phyloP scores from a whole-genome alignment of 2,329 filamentous ascomycete genomes.

The Paraphaeosphaeria sporulosa region DNA sequence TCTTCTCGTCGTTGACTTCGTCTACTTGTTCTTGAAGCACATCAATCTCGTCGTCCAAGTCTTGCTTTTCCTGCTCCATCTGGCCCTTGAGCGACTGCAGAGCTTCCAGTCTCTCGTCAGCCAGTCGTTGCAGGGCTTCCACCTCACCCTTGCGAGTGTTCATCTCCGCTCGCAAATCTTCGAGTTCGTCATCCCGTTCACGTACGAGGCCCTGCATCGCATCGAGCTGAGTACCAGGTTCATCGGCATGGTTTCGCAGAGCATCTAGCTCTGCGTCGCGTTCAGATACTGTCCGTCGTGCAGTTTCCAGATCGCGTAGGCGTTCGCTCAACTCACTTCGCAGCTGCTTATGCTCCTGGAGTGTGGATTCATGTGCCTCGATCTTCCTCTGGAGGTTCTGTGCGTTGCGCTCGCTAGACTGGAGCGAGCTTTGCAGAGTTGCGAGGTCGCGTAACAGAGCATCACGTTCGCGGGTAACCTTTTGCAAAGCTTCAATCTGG shows the following conservation, averaged over 20 bases:
- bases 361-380: conserved; percentile 35
- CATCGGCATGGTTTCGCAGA: conserved; percentile 43
- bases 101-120: conserved; percentile 50
- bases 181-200: conserved; percentile 59
- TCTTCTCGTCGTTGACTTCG: conserved; percentile 57
- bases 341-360: conserved; percentile 39
- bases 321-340: conserved; percentile 38
- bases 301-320: conserved; percentile 45
- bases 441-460: conserved; percentile 39
- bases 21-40: conserved; percentile 55
- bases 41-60: conserved; percentile 65
- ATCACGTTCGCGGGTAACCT: conserved; percentile 44
- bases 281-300: conserved; percentile 45
- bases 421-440: conserved; percentile 37
- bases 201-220: conserved; percentile 53
- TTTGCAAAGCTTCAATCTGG: conserved; percentile 39
- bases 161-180: conserved; percentile 59
- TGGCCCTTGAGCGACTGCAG: conserved; percentile 61
- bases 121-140: conserved; percentile 42
- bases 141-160: conserved; percentile 41
- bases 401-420: conserved; percentile 45
- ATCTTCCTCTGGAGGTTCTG: conserved; percentile 39
- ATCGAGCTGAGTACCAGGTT: conserved; percentile 50
- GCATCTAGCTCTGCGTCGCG: conserved; percentile 48
- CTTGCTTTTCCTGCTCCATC: conserved; percentile 53